phyloP scores from a whole-genome alignment of 257 asterid species.

The Scutellaria minor region DNA sequence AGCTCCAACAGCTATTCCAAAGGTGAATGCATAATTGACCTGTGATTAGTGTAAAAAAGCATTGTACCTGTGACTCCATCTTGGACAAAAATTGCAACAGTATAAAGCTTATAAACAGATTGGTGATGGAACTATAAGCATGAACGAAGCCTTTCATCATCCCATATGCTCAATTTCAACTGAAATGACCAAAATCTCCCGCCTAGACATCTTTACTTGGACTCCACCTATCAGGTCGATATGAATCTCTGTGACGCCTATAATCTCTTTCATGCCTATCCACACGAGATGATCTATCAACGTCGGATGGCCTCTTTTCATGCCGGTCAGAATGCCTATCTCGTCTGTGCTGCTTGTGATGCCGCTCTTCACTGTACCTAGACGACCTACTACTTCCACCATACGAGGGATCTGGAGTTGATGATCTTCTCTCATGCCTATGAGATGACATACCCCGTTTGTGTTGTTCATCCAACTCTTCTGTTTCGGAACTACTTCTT shows the following conservation, averaged over 20 bases:
- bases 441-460: slow-evolving; percentile 36
- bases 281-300: slow-evolving; percentile 43
- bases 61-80: too few species aligned
- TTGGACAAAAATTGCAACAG: too few species aligned
- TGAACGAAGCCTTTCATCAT: not conserved
- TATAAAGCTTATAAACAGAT: too few species aligned
- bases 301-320: slow-evolving; percentile 40
- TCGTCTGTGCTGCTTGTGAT: slow-evolving; percentile 26
- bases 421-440: slow-evolving; percentile 46
- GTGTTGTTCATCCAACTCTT: slow-evolving; percentile 48
- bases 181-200: not conserved
- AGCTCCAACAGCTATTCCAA: too few species aligned
- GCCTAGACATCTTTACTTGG: slow-evolving; percentile 37
- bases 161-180: not conserved
- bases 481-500: slow-evolving; percentile 46
- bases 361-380: slow-evolving; percentile 38
- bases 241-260: slow-evolving; percentile 35
- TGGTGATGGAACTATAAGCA: not conserved
- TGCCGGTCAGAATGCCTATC: slow-evolving; percentile 47
- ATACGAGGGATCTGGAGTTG: slow-evolving; percentile 49
- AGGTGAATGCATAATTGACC: too few species aligned
- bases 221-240: slow-evolving; percentile 46
- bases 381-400: slow-evolving; percentile 39
- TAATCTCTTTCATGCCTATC: slow-evolving; percentile 44
- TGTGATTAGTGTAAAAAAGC: too few species aligned